Percentiles rank a stretch among this genome's conserved stretches.
phyloP scores from a whole-genome alignment of 2,329 filamentous ascomycete genomes.

The Malbranchea zuffiana region DNA sequence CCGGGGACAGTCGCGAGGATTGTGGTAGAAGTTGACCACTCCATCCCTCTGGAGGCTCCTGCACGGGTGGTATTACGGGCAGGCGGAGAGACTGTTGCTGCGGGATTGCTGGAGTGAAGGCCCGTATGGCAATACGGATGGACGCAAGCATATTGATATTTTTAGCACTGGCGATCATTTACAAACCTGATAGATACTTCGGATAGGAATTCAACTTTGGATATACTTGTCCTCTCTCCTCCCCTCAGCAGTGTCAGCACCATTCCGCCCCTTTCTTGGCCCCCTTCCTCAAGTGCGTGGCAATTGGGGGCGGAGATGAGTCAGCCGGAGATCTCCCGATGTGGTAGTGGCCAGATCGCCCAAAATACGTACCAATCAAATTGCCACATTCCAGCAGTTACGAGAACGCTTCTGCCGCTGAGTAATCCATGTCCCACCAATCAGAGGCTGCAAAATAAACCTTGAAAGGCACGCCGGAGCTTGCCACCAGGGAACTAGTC shows the following conservation, averaged over 20 bases:
- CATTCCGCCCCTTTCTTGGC: no score
- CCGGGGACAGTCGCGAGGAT: conserved; percentile 69
- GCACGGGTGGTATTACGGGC: conserved; percentile 70
- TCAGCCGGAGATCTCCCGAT: not conserved
- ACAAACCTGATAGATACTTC: no score
- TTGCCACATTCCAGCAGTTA: conserved; percentile 1
- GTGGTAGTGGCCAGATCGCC: conserved; percentile 10
- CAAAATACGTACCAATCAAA: conserved; percentile 11
- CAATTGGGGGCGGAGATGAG: no score
- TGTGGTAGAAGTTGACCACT: conserved; percentile 59
- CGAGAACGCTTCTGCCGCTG: conserved; percentile 14
- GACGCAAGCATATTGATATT: no score
- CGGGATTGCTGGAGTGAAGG: conserved; percentile 64
- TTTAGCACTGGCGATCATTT: no score
- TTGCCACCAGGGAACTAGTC: conserved; percentile 6
- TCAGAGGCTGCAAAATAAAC: conserved; percentile 30
- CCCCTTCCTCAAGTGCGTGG: no score
- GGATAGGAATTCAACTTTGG: no score
- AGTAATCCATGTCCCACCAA: conserved; percentile 28
- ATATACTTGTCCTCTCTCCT: no score
- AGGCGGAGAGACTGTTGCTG: conserved; percentile 74
- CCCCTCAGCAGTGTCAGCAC: no score
- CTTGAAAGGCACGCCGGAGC: conserved; percentile 16
- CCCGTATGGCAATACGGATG: no score
- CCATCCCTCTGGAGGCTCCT: conserved; percentile 69